Base-by-base conservation (phyloP, 1,139 yeast species). In the Candida sp. region DNA sequence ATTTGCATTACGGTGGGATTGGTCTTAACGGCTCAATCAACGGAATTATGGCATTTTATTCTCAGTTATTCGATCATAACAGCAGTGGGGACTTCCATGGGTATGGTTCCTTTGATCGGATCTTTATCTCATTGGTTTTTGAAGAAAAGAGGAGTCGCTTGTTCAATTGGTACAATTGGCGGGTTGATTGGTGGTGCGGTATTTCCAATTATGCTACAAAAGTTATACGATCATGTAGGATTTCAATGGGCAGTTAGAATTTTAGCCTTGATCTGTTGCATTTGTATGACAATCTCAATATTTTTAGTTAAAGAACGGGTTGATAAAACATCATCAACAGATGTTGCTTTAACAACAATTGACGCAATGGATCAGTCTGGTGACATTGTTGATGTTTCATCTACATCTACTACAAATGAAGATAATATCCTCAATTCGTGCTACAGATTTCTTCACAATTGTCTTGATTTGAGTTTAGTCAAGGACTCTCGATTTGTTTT, bases 111-210 rank as follows among this genome's bases (percentile, higher is more conserved):
- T 0, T 63, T 78, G 36, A 69, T 83, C 12, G 82, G 87, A 1
- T 77, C 75, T 1, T 65, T 82, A 23, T 75, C 84, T 22, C 87
- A 82, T 53, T 83, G 84, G 81, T 84, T 81, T 52, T 66, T 71
- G 52, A 67, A 58, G 40, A 74, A 70, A 47, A 63, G 87, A 44
- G 87, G 81, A 0, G 58, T 74, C 35, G 86, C 85, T 1, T 59
- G 77, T 35, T 81, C 84, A 1, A 53, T 80, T 4, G 82, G 82
- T 2, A 79, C 84, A 1, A 66, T 76, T 22, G 88, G 88, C 2
- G 86, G 86, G 1, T 73, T 82, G 7, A 60, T 80, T 3, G 89
- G 89, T 2, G 86, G 86, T 6, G 68, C 82, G 1, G 61, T 79
- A 2, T 80, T 78, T 58, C 82, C 88, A 0, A 56, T 82, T 21